Evolutionary conservation across 352 stramenopile species (phyloP).

Genomic region (Globisporangium nodosum): DNA sequence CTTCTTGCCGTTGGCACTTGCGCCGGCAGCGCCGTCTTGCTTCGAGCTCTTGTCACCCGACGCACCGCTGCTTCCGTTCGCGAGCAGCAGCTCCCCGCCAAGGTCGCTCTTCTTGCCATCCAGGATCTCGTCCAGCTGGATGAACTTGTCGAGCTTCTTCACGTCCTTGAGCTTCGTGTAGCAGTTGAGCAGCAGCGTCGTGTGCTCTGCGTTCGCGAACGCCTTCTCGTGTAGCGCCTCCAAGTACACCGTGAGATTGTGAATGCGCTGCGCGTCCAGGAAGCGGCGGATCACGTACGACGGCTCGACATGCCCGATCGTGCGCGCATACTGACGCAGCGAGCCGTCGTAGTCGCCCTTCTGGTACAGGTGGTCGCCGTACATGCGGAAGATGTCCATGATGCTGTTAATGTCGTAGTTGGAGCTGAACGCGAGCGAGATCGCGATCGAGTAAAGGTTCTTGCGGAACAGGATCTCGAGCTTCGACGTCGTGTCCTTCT

Average conservation of each 20-base stretch:
- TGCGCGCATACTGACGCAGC: constrained; percentile 96
- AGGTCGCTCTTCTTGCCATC: constrained; percentile 36
- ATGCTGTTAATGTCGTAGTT: constrained; percentile 95
- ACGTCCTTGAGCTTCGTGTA: constrained; percentile 94
- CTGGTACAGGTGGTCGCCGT: constrained; percentile 98
- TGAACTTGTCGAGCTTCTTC: constrained; percentile 91
- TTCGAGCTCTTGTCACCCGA: constrained; percentile 12
- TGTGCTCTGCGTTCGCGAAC: constrained; percentile 90
- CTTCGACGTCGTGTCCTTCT: constrained; percentile 95
- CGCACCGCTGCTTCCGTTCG: constrained; percentile 6
- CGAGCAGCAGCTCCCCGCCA: constrained; percentile 15
- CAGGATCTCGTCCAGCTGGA: constrained; percentile 79
- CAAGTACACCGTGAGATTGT: constrained; percentile 95
- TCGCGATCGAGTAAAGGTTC: constrained; percentile 96
- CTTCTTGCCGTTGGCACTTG: constrained; percentile 19
- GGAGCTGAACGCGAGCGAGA: constrained; percentile 95
- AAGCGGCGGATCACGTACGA: constrained; percentile 98
- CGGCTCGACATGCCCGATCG: constrained; percentile 95
- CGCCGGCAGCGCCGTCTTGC: constrained; percentile 13
- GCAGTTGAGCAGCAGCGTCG: constrained; percentile 92
- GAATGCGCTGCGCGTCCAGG: constrained; percentile 96
- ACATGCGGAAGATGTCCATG: constrained; percentile 94
- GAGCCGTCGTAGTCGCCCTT: constrained; percentile 95
- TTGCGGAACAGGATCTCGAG: constrained; percentile 96
- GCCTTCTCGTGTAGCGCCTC: constrained; percentile 91